Evolutionary conservation across 1,284 basidiomycete genomes (phyloP).

Genomic region (Polyporus tsugae): DNA sequence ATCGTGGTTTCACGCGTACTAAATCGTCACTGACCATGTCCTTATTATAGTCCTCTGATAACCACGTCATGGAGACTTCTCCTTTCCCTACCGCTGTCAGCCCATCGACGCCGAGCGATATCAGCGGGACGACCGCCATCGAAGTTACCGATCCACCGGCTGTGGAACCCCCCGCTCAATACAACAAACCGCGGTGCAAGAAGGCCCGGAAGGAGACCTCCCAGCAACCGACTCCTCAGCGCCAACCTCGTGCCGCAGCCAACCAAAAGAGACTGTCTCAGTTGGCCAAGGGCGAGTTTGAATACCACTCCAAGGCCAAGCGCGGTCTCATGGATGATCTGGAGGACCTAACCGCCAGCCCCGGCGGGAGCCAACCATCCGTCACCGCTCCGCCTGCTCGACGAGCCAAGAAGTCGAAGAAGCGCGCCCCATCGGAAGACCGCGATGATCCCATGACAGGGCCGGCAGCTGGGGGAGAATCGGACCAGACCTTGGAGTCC

Average conservation of each 20-base stretch:
- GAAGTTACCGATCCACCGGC: neutral
- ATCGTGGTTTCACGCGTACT: neutral
- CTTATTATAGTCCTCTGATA: neutral
- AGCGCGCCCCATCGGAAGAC: neutral
- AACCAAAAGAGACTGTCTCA: slow-evolving; percentile 8
- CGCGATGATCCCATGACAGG: neutral
- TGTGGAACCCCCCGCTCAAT: neutral
- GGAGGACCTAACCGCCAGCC: neutral
- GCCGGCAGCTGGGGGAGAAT: neutral
- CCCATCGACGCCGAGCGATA: neutral
- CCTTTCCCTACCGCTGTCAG: neutral
- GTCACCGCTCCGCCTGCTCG: neutral
- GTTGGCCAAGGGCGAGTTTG: slow-evolving; percentile 7
- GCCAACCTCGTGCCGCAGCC: slow-evolving; percentile 11
- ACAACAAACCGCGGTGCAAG: neutral
- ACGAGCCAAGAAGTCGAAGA: slow-evolving; percentile 14
- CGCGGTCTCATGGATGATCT: slow-evolving; percentile 7
- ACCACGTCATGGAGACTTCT: neutral
- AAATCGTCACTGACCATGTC: neutral
- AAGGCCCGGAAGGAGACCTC: neutral
- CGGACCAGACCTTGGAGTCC: neutral
- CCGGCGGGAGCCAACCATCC: neutral
- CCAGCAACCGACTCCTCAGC: slow-evolving; percentile 7
- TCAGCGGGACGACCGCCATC: neutral
- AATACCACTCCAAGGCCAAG: slow-evolving; percentile 15